Evolutionary conservation across 306 rosid genomes (phyloP), one percentile per base, ranked within the genome.

Genomic region (Vigna unguiculata): DNA sequence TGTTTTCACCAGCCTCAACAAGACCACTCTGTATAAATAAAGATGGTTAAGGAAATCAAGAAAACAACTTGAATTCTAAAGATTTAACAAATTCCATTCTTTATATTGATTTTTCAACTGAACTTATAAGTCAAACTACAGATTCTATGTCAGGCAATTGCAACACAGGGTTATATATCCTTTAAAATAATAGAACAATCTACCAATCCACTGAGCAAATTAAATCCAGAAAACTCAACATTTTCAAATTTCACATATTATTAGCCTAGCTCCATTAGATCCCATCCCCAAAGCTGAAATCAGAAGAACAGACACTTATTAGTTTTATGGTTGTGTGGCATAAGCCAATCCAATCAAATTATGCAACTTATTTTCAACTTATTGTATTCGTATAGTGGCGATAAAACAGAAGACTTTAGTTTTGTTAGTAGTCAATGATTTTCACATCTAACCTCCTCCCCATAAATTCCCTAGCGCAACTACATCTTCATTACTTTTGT

Each of bases 21-120:
- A 69, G 74, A 59, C 77, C 82, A 68, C 67, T 87, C 98, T 95
- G 83, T 19, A 78, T 49, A 46, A 78, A 82, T 40, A 55, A 48
- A 7, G 14, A 64, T 9, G 78, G n/a, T 57, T 62, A 60, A 82
- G 74, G 55, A 49, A 53, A 72, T 75, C 78, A 71, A 36, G 52
- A 66, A 76, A 55, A 28, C 46, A 54, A 28, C 74, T 58, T 47
- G 53, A 81, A 76, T 51, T 43, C 64, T 61, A 71, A 45, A 22
- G 55, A 59, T 34, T n/a, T 72, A 41, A 67, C n/a, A 57, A 55
- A 57, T 71, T 41, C 61, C 0, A 17, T 20, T 62, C 22, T 47
- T 70, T 20, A 53, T 25, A 36, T 57, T 36, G 53, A 20, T 19
- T 63, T 47, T 79, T 84, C 25, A 59, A 72, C 72, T 60, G 14